These are phyloP conservation scores for Trichosanthes cucumerina DNA, from an alignment of 306 rosid genomes.

Conservation along the genomic window DNA sequence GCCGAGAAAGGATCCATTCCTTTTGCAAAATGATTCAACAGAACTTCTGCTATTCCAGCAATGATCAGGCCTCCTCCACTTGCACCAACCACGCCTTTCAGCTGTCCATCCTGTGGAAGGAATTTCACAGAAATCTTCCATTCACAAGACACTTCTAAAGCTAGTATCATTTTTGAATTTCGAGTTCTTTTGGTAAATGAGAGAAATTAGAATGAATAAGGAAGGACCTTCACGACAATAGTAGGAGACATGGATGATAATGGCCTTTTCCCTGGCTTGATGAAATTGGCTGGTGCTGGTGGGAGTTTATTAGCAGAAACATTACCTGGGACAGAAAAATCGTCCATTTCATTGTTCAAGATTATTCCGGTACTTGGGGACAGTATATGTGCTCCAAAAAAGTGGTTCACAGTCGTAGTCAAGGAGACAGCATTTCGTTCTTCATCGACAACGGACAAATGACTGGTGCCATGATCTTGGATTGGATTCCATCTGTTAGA, in stretches of 20 bases:
- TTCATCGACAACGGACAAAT: slow-evolving; percentile 41
- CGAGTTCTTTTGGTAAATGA: neutral
- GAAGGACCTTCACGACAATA: slow-evolving; percentile 56
- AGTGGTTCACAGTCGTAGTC: slow-evolving; percentile 54
- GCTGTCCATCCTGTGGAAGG: slow-evolving; percentile 34
- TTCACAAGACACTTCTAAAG: neutral
- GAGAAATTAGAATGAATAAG: neutral
- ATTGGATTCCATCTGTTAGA: slow-evolving; percentile 59
- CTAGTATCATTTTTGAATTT: neutral
- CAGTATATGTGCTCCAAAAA: slow-evolving; percentile 59
- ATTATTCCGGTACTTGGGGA: slow-evolving; percentile 73
- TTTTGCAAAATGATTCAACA: slow-evolving; percentile 69
- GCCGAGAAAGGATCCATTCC: slow-evolving; percentile 65
- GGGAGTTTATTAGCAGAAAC: slow-evolving; percentile 36
- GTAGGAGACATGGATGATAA: slow-evolving; percentile 82
- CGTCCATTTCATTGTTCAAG: slow-evolving; percentile 85
- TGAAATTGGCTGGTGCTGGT: slow-evolving; percentile 68
- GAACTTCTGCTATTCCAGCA: slow-evolving; percentile 51
- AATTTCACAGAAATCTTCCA: neutral
- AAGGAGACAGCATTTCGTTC: slow-evolving; percentile 64
- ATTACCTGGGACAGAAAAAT: slow-evolving; percentile 58
- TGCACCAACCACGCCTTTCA: slow-evolving; percentile 73
- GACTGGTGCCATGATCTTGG: slow-evolving; percentile 82
- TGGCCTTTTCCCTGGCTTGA: slow-evolving; percentile 72
- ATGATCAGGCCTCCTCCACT: slow-evolving; percentile 67